These are phyloP conservation scores for Clavispora santaluciae DNA, from an alignment of 805 yeast species.

Conservation along the genomic window DNA sequence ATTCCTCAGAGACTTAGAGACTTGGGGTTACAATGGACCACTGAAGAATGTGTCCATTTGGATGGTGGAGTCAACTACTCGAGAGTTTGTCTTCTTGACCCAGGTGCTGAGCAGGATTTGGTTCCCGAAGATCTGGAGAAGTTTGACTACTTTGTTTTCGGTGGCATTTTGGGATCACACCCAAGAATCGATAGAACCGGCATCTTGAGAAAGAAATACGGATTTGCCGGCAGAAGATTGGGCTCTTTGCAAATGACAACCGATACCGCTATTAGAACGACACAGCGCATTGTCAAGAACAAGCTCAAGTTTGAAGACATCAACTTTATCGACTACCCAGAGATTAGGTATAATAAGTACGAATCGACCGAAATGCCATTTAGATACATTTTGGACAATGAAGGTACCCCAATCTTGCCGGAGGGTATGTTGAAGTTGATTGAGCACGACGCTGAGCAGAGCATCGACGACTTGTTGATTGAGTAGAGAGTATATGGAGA, in stretches of 20 bases:
- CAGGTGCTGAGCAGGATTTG: slow-evolving; percentile 73
- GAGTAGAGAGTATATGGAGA: slow-evolving; percentile 14
- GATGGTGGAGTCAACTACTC: slow-evolving; percentile 40
- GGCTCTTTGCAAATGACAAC: slow-evolving; percentile 95
- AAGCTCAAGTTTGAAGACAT: slow-evolving; percentile 61
- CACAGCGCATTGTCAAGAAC: slow-evolving; percentile 70
- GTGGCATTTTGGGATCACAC: slow-evolving; percentile 94
- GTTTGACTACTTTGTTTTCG: slow-evolving; percentile 89
- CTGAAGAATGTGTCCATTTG: slow-evolving; percentile 58
- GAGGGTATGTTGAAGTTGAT: slow-evolving; percentile 87
- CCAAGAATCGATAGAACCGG: slow-evolving; percentile 93
- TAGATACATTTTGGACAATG: slow-evolving; percentile 67
- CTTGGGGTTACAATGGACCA: slow-evolving; percentile 77
- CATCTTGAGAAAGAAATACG: slow-evolving; percentile 73
- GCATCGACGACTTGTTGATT: slow-evolving; percentile 62
- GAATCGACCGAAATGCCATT: slow-evolving; percentile 99
- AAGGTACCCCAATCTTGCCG: slow-evolving; percentile 79
- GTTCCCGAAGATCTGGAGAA: slow-evolving; percentile 59
- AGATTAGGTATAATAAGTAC: slow-evolving; percentile 76
- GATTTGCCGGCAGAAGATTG: slow-evolving; percentile 80
- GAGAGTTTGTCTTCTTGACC: slow-evolving; percentile 81
- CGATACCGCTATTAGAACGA: slow-evolving; percentile 93
- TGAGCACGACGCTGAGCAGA: slow-evolving; percentile 78
- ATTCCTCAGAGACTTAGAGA: slow-evolving; percentile 59
- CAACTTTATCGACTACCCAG: slow-evolving; percentile 88